Conservation (phyloP, 805 yeast genomes). For the Schwanniomyces yamadae region DNA sequence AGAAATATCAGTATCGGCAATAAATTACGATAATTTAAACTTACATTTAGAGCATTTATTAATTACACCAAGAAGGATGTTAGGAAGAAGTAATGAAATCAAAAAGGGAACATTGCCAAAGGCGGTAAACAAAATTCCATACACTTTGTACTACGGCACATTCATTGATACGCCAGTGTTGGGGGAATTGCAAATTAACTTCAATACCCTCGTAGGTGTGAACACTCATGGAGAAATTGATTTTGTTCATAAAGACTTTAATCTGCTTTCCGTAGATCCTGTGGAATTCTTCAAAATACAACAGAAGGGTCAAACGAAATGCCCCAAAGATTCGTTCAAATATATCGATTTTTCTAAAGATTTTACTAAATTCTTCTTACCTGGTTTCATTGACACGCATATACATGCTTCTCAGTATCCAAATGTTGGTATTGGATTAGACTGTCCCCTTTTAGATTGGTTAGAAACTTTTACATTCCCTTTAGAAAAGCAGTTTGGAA, state of each 20-base stretch:
- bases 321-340: constrained; percentile 12
- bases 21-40: too few species aligned
- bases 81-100: too few species aligned
- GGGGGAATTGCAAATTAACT: constrained; percentile 54
- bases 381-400: constrained; percentile 47
- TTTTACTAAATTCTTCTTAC: constrained; percentile 59
- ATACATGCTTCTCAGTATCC: constrained; percentile 48
- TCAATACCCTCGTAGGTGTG: constrained; percentile 64
- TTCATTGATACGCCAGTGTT: constrained; percentile 69
- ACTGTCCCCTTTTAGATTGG: constrained; percentile 87
- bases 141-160: constrained; percentile 63
- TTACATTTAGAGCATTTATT: too few species aligned
- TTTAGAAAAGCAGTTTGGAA: constrained; percentile 67
- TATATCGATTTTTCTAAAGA: constrained; percentile 31
- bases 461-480: constrained; percentile 85
- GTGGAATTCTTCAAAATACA: constrained; percentile 17
- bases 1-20: too few species aligned
- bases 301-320: neutral
- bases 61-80: too few species aligned
- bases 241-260: constrained; percentile 23
- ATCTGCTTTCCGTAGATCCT: constrained; percentile 9
- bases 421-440: constrained; percentile 66
- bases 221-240: constrained; percentile 53
- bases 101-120: too few species aligned
- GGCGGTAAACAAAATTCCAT: constrained; percentile 18